Evolutionary conservation across 2,329 filamentous ascomycete genomes (phyloP).

Genomic region (Aspergillus latus): DNA sequence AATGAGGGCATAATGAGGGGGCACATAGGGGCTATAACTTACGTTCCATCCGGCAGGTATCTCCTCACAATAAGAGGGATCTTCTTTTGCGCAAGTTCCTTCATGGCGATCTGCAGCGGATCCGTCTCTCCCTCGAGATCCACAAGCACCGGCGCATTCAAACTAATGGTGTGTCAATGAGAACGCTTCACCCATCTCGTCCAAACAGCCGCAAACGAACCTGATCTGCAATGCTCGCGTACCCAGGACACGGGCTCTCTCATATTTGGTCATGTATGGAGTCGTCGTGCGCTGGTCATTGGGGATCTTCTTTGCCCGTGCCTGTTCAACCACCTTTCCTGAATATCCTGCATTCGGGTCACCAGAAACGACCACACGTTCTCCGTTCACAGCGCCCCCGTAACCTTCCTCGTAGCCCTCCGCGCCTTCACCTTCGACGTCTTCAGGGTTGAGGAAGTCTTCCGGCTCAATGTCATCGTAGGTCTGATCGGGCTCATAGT

Average conservation of each 20-base stretch:
- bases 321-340: conserved; percentile 57
- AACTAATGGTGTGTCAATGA: conserved; percentile 55
- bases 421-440: conserved; percentile 52
- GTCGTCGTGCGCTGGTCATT: conserved; percentile 87
- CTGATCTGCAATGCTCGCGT: conserved; percentile 95
- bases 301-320: conserved; percentile 81
- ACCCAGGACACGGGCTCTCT: conserved; percentile 87
- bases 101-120: conserved; percentile 94
- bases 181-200: not conserved
- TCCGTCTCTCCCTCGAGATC: conserved; percentile 98
- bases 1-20: not conserved
- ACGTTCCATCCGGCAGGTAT: conserved; percentile 96
- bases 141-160: conserved; percentile 95
- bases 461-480: conserved; percentile 68
- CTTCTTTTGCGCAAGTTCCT: conserved; percentile 97
- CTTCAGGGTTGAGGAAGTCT: conserved; percentile 58
- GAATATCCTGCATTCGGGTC: conserved; percentile 51
- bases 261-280: conserved; percentile 99
- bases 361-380: conserved; percentile 46
- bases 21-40: conserved; percentile 40
- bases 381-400: conserved; percentile 37
- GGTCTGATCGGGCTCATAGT: conserved; percentile 58
- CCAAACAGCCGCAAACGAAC: conserved; percentile 50
- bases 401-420: conserved; percentile 56
- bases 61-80: conserved; percentile 92